Evolutionary conservation across 371 early-diverging fungal genomes (phyloP).

Genomic region (Syncephalis fuscata): DNA sequence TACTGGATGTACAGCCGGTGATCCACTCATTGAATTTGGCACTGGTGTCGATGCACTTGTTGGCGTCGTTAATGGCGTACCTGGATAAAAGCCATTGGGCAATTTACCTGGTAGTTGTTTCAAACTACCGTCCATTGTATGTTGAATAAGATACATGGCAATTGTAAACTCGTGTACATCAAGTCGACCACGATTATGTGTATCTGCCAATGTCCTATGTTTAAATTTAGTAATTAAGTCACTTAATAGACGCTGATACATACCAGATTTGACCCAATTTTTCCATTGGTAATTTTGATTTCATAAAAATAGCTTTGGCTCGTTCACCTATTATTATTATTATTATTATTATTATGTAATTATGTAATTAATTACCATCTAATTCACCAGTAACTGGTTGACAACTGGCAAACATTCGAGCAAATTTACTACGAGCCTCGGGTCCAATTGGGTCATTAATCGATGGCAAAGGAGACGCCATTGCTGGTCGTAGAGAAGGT

Average conservation of each 20-base stretch:
- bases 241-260: too few relatives aligned
- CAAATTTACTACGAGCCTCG: not conserved
- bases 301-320: not conserved
- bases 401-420: not conserved
- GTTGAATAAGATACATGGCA: conserved; percentile 63
- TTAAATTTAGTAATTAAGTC: too few relatives aligned
- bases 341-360: conserved; percentile 1
- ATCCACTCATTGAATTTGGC: too few relatives aligned
- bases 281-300: not conserved
- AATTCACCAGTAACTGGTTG: conserved; percentile 2
- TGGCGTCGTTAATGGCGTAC: too few relatives aligned
- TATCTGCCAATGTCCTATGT: conserved; percentile 46
- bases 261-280: not conserved
- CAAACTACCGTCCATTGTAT: conserved; percentile 39
- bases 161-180: conserved; percentile 59
- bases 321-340: conserved; percentile 6
- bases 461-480: too few relatives aligned
- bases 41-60: too few relatives aligned
- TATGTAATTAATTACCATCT: conserved; percentile 17
- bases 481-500: too few relatives aligned
- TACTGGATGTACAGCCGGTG: too few relatives aligned
- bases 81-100: conserved; percentile 12
- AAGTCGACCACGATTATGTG: conserved; percentile 40
- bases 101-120: conserved; percentile 33
- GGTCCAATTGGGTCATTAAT: not conserved